Evolutionary conservation across 495 filamentous ascomycete genomes (phyloP).

Genomic region (Daldinia bambusicola): DNA sequence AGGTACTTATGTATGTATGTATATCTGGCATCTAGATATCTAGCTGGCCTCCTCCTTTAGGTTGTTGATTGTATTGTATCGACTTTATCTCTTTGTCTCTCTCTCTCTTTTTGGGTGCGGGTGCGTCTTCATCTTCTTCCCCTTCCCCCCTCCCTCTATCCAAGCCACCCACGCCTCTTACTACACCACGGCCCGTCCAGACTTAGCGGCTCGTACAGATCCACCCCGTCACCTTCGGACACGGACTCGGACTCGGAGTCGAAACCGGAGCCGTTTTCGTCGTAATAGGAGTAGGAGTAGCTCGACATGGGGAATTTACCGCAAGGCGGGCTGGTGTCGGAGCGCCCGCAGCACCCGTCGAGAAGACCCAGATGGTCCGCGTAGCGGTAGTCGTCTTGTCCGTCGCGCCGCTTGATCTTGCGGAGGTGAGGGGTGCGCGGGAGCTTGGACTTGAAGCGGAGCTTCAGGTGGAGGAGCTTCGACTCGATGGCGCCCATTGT

Average conservation of each 20-base stretch:
- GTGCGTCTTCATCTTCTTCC: too few species aligned
- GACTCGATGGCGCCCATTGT: constrained; percentile 1
- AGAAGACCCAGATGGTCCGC: neutral
- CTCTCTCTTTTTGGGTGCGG: too few species aligned
- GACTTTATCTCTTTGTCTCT: neutral
- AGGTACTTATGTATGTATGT: too few species aligned
- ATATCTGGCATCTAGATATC: neutral
- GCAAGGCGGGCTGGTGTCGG: neutral
- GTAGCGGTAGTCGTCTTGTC: neutral
- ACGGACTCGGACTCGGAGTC: neutral
- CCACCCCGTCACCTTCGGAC: neutral
- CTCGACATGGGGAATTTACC: neutral
- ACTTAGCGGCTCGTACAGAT: neutral
- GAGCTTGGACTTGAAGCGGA: neutral
- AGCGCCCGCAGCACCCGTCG: neutral
- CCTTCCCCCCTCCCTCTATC: neutral
- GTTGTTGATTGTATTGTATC: neutral
- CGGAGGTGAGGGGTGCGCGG: neutral
- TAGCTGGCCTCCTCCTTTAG: neutral
- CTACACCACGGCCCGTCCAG: neutral
- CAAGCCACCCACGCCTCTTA: neutral
- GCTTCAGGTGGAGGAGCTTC: neutral
- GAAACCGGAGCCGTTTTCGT: neutral
- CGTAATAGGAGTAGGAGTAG: neutral
- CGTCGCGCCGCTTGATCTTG: neutral